Base-by-base conservation (phyloP, 1,284 basidiomycete species). In the Ganoderma multipileum region DNA sequence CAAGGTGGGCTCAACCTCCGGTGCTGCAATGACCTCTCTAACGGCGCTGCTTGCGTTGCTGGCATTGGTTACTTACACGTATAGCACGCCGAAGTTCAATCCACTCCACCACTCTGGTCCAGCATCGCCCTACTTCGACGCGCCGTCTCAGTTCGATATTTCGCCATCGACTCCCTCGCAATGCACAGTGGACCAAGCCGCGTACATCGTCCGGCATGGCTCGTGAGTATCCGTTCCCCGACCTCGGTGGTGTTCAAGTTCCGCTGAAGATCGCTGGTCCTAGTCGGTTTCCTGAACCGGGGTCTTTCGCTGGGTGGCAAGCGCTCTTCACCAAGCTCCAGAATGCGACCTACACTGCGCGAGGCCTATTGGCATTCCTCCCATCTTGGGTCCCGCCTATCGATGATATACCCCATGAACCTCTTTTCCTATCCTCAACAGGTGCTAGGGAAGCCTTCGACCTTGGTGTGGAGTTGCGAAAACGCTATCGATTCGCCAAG, bases 121-220 rank as follows among this genome's bases (percentile, higher is more conserved):
- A 7, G 79, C 81, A 0, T 82, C 81, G 2, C 83, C 83, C 0
- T 85, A 83, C 70, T 85, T 84, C 64, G 77, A 81, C 61, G 83
- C 83, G 1, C 83, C 83, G 1, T 76, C 79, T 2, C 81, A 80
- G 67, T 76, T 75, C 44, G 81, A 78, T 14, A 77, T 84, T 39
- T 41, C 76, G 0, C 28, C 61, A 7, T 69, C 74, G 1, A 81
- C 78, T 0, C 83, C 83, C 0, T 60, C 74, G 0, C 80, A 80
- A 47, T 85, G 83, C 63, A 71, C 75, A 1, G 82, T 85, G 0
- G 83, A 84, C 52, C 83, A 83, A 63, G 83, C 83, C 0, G 83
- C 83, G 1, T 85, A 84, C 66, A 81, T 84, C 20, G 67, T 83
- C 7, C 79, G 83, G 0, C 83, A 84, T 69, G 83, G 83, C 68